Evolutionary conservation across 257 asterid species (phyloP).

Genomic region (Nicotiana obtusifolia): DNA sequence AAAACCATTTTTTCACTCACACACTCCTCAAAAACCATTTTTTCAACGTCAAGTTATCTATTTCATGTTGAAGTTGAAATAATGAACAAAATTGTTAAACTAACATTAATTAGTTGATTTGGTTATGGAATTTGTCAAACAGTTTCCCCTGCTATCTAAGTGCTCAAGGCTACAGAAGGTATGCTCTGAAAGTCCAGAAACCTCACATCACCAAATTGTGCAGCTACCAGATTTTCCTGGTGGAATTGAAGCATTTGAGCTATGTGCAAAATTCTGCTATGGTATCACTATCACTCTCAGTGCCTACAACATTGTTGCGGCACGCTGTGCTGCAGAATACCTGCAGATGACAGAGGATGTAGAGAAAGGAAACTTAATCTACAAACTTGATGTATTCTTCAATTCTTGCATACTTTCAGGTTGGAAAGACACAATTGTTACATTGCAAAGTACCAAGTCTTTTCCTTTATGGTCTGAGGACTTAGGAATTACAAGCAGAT

Average conservation of each 20-base stretch:
- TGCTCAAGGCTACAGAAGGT: conserved; percentile 54
- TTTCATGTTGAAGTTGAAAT: background rate
- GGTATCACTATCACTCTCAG: conserved; percentile 81
- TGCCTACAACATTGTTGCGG: conserved; percentile 68
- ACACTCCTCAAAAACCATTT: background rate
- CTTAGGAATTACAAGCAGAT: conserved; percentile 52
- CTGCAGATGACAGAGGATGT: conserved; percentile 85
- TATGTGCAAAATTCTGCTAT: conserved; percentile 90
- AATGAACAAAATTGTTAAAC: background rate
- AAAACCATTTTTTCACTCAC: no score
- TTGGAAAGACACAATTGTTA: conserved; percentile 68
- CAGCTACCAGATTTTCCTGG: conserved; percentile 82
- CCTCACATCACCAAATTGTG: conserved; percentile 46
- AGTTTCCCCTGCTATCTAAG: conserved; percentile 93
- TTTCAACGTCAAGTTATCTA: background rate
- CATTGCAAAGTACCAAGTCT: conserved; percentile 60
- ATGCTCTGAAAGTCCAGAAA: conserved; percentile 50
- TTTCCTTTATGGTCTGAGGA: conserved; percentile 62
- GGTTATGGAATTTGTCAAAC: conserved; percentile 12
- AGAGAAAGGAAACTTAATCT: conserved; percentile 68
- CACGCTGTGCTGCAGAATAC: conserved; percentile 74
- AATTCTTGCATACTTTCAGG: conserved; percentile 75
- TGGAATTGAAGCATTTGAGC: conserved; percentile 72
- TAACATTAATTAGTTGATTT: background rate
- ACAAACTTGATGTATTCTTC: conserved; percentile 75